Conservation (phyloP, 2,329 filamentous ascomycete species). For the Hypoxylon sp. region DNA sequence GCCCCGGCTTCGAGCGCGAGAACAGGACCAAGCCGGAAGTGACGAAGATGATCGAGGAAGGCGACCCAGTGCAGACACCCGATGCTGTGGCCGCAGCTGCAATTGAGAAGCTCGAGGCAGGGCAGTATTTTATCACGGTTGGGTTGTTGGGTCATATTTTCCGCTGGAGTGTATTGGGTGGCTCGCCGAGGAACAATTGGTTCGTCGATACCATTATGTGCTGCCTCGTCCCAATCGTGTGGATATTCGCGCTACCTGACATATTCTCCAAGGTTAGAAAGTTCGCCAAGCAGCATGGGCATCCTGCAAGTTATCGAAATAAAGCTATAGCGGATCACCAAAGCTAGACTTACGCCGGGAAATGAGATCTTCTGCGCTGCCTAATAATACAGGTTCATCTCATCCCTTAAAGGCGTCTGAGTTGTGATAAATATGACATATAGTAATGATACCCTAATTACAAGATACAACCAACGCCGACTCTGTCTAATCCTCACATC, state of each 20-base stretch:
- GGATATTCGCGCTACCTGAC: constrained; percentile 69
- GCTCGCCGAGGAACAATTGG: constrained; percentile 70
- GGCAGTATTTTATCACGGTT: constrained; percentile 83
- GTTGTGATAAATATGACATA: constrained; percentile 8
- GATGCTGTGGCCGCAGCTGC: constrained; percentile 80
- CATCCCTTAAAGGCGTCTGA: too few species aligned
- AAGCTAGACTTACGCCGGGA: too few species aligned
- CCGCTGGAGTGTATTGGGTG: constrained; percentile 71
- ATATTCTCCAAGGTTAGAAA: constrained; percentile 70
- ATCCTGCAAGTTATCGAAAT: constrained; percentile 65
- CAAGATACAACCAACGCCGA: not conserved
- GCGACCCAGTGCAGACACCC: constrained; percentile 83
- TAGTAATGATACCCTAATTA: constrained; percentile 22
- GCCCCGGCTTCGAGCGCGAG: constrained; percentile 81
- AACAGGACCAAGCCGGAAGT: constrained; percentile 83
- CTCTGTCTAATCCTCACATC: too few species aligned
- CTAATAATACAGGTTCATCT: too few species aligned
- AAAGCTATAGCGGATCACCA: constrained; percentile 39
- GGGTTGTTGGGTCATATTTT: constrained; percentile 79
- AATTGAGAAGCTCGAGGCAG: constrained; percentile 81
- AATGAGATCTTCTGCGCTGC: too few species aligned
- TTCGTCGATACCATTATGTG: constrained; percentile 70
- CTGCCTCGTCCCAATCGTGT: constrained; percentile 67
- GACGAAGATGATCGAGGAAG: constrained; percentile 82
- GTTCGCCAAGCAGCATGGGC: constrained; percentile 70